Evolutionary conservation across 192 early-diverging fungal species (phyloP), one percentile per base, ranked within the genome.

Genomic region (Podila verticillata): DNA sequence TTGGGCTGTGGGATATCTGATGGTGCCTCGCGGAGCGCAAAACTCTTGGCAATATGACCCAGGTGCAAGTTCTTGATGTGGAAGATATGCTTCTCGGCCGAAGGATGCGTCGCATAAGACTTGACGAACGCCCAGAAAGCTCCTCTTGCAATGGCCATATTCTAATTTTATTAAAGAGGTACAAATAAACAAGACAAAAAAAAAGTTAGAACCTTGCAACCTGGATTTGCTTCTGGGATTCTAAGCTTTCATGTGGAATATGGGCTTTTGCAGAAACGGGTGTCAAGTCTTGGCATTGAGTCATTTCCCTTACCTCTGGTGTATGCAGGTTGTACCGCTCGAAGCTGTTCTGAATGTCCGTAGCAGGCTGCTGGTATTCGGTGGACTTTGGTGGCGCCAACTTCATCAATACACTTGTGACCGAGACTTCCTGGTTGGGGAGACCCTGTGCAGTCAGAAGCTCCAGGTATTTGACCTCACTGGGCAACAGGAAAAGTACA

Each of bases 41-140:
- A 99, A 22, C 92, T 87, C 84, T 99, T 99, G 57, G 97, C 98
- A 69, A 97, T 83, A 77, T 99, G 98, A 7, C 98, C 98, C 65
- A 99, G 86, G 84, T 99, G 98, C 72, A 99, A 84, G 66, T 95
- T 94, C 62, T 92, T 91, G 70, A 99, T 86, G 73, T 99, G 97
- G 88, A 99, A 99, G 28, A 99, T 93, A 44, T 93, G 92, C 48
- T 92, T 92, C 74, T 97, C 95, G 0, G 90, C 70, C 22, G 95
- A 80, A 3, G 88, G 79, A 81, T 99, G 96, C 2, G 98, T 99
- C 7, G 97, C 93, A 72, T 99, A 99, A 0, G 96, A 93, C 31
- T 96, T 93, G 35, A 98, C 89, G 75, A 92, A 91, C 20, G 97
- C 96, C 84, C 91, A 79, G 78, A 89, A 99, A 20, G 97, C 97